Base-by-base conservation (phyloP, 768 basidiomycete genomes). In the Lactarius sp. region DNA sequence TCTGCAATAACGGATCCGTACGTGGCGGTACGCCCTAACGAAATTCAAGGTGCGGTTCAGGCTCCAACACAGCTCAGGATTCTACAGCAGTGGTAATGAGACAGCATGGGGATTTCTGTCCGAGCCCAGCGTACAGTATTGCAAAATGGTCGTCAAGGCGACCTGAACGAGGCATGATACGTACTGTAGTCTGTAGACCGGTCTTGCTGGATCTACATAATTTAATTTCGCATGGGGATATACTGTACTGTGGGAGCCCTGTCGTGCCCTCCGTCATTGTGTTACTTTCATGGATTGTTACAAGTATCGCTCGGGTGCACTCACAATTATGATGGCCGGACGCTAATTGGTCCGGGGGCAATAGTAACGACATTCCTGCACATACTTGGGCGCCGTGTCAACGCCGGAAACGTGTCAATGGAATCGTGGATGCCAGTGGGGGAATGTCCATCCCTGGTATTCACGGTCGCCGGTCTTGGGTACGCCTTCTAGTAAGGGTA, bases 1-100 rank as follows among this genome's bases (percentile, higher is more conserved):
- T 65, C 41, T 81, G 80, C 70, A 74, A 77, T 39, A 56, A 74
- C 27, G 72, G 77, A 59, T 67, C 72, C 10, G 36, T 37, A 37
- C 36, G 1, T 37, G 36, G 36, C 7, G 36, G 52, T 60, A n/a
- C 7, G n/a, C 34, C 9, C 20, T n/a, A 6, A 47, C 22, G 16
- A 33, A 61, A 37, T 20, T 27, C 36, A 37, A 12, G 5, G 36
- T 54, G 27, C 34, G 36, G 31, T 33, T 20, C n/a, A 4, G 50
- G 22, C 44, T 55, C 22, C 46, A 31, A 20, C n/a, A 63, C 14
- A 52, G 31, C 31, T 37, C 65, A 10, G 22, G 6, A 46, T 49
- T 36, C 34, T 34, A 27, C 20, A 27, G 37, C 12, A 47, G 47
- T 27, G 9, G 36, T 7, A 53, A 55, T 20, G 52, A 52, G 4